Percentiles rank a stretch among this genome's conserved stretches.
These are phyloP conservation scores for Amanita phalloides DNA, from an alignment of 768 basidiomycete genomes.

Conservation along the genomic window DNA sequence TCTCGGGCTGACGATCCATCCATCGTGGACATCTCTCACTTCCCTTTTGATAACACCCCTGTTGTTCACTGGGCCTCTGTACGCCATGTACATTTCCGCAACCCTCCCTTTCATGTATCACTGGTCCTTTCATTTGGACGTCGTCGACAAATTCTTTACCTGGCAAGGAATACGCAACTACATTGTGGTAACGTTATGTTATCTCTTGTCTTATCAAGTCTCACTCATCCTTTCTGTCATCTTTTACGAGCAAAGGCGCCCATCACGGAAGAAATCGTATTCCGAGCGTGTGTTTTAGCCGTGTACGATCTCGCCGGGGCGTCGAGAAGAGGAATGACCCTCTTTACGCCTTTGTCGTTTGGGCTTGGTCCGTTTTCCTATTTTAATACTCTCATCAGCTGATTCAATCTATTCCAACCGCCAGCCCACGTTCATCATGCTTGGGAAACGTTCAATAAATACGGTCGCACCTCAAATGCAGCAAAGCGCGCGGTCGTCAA, in stretches of 20 bases:
- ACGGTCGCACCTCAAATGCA: conserved; percentile 59
- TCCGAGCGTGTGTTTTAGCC: conserved; percentile 74
- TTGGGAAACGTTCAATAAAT: conserved; percentile 71
- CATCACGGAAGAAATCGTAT: conserved; percentile 87
- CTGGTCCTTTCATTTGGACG: conserved; percentile 32
- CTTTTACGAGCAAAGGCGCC: conserved; percentile 47
- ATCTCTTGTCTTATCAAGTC: not conserved
- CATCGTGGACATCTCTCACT: conserved; percentile 13
- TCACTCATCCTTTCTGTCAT: not conserved
- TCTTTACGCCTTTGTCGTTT: conserved; percentile 77
- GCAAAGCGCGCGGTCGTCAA: conserved; percentile 47
- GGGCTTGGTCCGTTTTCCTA: conserved; percentile 55
- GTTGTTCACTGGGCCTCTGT: conserved; percentile 73
- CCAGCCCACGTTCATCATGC: conserved; percentile 86
- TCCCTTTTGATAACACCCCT: conserved; percentile 62
- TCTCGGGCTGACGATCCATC: not conserved
- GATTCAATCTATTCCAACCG: not conserved
- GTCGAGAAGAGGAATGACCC: conserved; percentile 51
- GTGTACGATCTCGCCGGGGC: conserved; percentile 59
- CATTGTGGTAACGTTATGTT: conserved; percentile 22
- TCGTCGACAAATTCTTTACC: conserved; percentile 30
- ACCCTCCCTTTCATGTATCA: conserved; percentile 44
- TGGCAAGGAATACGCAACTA: conserved; percentile 69
- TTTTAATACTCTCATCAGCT: not conserved
- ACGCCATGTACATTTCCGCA: conserved; percentile 33